These are phyloP conservation scores for Rhodomyrtus psidioides DNA, from an alignment of 441 rosid genomes.

Conservation along the genomic window DNA sequence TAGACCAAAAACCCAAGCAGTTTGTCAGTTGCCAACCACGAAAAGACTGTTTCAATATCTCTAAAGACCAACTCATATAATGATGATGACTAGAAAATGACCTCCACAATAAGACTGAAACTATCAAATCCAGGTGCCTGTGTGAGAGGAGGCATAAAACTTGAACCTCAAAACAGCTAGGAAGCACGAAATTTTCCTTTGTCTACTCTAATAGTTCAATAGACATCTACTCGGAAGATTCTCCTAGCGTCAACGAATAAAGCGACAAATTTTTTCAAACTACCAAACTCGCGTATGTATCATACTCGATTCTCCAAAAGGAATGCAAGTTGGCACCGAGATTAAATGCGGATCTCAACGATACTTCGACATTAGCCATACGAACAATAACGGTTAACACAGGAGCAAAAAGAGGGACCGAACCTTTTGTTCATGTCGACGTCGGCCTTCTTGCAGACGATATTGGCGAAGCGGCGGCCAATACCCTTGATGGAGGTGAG, in stretches of 20 bases:
- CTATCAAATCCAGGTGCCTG: neutral
- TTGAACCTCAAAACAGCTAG: neutral
- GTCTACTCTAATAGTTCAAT: neutral
- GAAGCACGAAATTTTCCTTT: neutral
- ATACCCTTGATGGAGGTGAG: constrained; percentile 22
- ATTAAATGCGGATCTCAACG: neutral
- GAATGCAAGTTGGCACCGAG: neutral
- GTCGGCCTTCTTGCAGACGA: constrained; percentile 25
- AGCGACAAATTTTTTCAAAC: neutral
- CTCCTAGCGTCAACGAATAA: neutral
- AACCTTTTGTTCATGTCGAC: constrained; percentile 25
- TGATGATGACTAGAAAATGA: neutral
- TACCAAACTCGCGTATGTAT: neutral
- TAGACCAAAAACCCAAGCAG: neutral
- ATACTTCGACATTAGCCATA: neutral
- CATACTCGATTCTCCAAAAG: neutral
- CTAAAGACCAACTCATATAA: neutral
- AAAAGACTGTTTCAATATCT: neutral
- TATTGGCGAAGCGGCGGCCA: constrained; percentile 20
- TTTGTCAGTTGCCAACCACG: neutral
- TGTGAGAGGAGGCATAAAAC: neutral
- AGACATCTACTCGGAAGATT: neutral
- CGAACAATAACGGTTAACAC: neutral
- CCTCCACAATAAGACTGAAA: neutral
- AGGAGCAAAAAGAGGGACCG: neutral